phyloP scores from a whole-genome alignment of 352 stramenopile species.

The Globisporangium alternatum region DNA sequence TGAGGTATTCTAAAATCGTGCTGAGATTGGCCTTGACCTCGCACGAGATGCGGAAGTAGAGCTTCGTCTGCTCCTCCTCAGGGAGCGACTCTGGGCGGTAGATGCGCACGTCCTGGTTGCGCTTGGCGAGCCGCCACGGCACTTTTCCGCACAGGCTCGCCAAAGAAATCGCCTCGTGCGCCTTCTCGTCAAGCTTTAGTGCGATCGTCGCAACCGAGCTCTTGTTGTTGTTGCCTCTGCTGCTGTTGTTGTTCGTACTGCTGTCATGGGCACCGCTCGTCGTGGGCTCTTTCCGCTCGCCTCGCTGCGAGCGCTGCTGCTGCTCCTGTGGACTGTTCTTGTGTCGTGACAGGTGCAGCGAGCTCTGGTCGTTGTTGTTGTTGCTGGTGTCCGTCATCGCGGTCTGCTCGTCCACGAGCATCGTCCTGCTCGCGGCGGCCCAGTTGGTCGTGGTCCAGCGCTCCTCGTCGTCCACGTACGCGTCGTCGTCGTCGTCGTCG shows the following conservation, averaged over 20 bases:
- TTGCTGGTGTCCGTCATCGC: background rate
- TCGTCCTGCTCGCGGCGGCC: slow-evolving; percentile 13
- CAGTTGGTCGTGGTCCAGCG: slow-evolving; percentile 21
- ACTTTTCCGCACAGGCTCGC: slow-evolving; percentile 56
- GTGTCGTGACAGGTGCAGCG: slow-evolving; percentile 10
- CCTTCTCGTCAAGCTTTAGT: slow-evolving; percentile 66
- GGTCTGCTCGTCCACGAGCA: slow-evolving; percentile 13
- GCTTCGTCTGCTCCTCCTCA: slow-evolving; percentile 46
- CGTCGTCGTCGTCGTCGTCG: slow-evolving; percentile 24
- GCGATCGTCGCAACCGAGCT: slow-evolving; percentile 50
- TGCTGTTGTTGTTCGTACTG: slow-evolving; percentile 14
- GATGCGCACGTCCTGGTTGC: slow-evolving; percentile 79
- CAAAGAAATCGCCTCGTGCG: slow-evolving; percentile 60
- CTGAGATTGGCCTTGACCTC: slow-evolving; percentile 76
- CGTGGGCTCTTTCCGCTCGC: background rate
- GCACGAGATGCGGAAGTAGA: slow-evolving; percentile 83
- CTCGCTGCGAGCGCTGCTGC: background rate
- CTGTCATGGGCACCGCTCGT: slow-evolving; percentile 23
- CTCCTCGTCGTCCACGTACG: slow-evolving; percentile 22
- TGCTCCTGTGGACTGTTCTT: slow-evolving; percentile 5
- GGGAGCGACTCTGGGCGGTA: slow-evolving; percentile 52
- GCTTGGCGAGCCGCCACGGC: slow-evolving; percentile 66
- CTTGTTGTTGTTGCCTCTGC: slow-evolving; percentile 21
- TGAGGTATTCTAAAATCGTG: slow-evolving; percentile 82
- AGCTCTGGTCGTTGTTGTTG: slow-evolving; percentile 8